A percentile compares a stretch with the other conserved stretches of the same genome.
Evolutionary conservation across 352 stramenopile genomes (phyloP).

Genomic region (Phytophthora ramorum): DNA sequence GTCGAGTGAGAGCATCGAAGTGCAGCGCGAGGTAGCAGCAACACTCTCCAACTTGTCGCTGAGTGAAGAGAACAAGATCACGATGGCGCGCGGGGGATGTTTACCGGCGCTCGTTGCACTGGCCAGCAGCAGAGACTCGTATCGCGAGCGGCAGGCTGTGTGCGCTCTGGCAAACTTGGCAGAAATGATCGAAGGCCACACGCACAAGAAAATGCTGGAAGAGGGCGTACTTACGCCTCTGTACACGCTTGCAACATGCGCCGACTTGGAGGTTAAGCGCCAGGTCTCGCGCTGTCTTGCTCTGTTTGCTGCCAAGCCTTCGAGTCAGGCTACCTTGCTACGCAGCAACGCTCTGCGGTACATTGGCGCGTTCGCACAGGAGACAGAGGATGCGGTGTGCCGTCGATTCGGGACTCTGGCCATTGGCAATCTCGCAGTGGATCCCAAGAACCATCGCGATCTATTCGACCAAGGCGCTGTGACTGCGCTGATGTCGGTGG

Average conservation of each 20-base stretch:
- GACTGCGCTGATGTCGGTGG: conserved; percentile 89
- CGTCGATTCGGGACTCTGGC: conserved; percentile 92
- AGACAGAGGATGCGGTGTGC: conserved; percentile 81
- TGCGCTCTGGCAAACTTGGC: conserved; percentile 96
- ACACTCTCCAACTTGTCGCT: conserved; percentile 95
- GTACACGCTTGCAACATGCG: conserved; percentile 79
- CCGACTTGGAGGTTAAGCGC: conserved; percentile 90
- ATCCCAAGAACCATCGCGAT: conserved; percentile 89
- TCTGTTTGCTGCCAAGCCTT: conserved; percentile 93
- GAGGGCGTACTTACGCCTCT: conserved; percentile 92
- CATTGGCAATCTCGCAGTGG: conserved; percentile 93
- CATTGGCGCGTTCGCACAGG: conserved; percentile 87
- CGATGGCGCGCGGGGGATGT: conserved; percentile 94
- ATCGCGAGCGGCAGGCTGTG: conserved; percentile 93
- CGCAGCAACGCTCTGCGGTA: conserved; percentile 87
- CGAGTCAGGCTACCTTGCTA: conserved; percentile 91
- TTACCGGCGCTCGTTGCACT: conserved; percentile 92
- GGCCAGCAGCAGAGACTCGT: conserved; percentile 83
- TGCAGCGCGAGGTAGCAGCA: conserved; percentile 95
- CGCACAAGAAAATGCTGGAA: conserved; percentile 95
- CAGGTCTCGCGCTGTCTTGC: conserved; percentile 94
- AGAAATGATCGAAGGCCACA: conserved; percentile 95
- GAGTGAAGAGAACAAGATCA: conserved; percentile 97
- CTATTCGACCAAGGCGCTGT: conserved; percentile 94
- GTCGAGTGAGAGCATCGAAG: conserved; percentile 92